Evolutionary conservation across 352 stramenopile genomes (phyloP), one percentile per base, ranked within the genome.

Genomic region (Vaucheria bursata): DNA sequence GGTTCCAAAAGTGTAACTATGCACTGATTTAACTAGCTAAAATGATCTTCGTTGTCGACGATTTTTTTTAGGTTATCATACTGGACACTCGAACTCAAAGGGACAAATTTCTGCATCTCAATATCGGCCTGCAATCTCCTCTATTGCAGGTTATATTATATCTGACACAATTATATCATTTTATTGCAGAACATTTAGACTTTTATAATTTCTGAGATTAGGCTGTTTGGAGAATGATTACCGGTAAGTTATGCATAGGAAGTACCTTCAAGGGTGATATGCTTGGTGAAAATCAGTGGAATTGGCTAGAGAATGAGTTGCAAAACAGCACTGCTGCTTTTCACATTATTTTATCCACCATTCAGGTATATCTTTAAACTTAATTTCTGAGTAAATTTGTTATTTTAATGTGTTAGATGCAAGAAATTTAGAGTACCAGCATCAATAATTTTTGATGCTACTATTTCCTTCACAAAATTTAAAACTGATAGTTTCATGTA

Each of bases 251-350:
- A n/a, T 81, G 80, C 38, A 32, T 85, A 12, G 74, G 72, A 35
- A 69, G 37, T 6, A 36, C 70, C 0, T 75, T 82, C 53, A 59
- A 12, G 5, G 80, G 77, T 8, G 77, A 77, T 18, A 81, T 85
- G 78, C 71, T 85, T 12, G 80, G 78, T 32, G 73, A 77, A 52
- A 75, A 71, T 36, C 80, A 85, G 74, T 85, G 80, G 80, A 33
- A 76, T 0, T 84, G 77, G 80, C 78, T 85, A 0, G 59, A 82
- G 34, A 68, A 18, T 1, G 77, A 85, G 69, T 66, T 85, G 0
- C 49, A 66, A 40, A 65, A 79, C 39, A 81, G 75, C 45, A 49
- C 74, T 36, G 72, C 73, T 66, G 68, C 80, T 7, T 67, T 85
- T 1, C 77, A 85, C 74, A 71, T 85, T 40, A 36, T 85, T 35